Evolutionary conservation across 441 rosid species (phyloP).

Genomic region (Viola pubescens): DNA sequence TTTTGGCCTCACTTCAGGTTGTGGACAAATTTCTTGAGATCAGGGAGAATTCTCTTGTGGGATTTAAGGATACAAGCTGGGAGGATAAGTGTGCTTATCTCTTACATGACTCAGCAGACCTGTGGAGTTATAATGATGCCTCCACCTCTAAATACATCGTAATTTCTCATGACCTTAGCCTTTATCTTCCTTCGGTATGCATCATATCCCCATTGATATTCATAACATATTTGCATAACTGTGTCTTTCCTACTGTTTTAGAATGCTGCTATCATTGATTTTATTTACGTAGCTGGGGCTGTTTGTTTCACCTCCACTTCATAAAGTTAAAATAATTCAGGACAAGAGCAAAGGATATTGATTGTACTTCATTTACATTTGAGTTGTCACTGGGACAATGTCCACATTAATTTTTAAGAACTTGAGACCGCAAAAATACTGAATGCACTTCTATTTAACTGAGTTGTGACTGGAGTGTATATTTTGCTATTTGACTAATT

Average conservation of each 20-base stretch:
- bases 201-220: neutral
- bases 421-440: neutral
- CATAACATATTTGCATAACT: neutral
- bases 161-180: constrained; percentile 29
- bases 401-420: neutral
- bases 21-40: constrained; percentile 63
- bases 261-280: neutral
- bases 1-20: constrained; percentile 36
- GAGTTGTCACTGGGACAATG: neutral
- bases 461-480: constrained; percentile 12
- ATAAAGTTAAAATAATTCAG: neutral
- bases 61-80: constrained; percentile 40
- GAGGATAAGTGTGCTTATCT: constrained; percentile 66
- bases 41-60: constrained; percentile 46
- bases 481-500: constrained; percentile 51
- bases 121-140: constrained; percentile 78
- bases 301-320: neutral
- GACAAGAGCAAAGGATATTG: neutral
- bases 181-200: constrained; percentile 12
- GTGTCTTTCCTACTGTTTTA: neutral
- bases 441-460: neutral
- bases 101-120: constrained; percentile 57
- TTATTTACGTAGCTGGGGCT: neutral
- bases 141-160: constrained; percentile 81
- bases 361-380: no score